Base-by-base conservation (phyloP, 2,329 filamentous ascomycete species). In the Apiospora malaysiana region DNA sequence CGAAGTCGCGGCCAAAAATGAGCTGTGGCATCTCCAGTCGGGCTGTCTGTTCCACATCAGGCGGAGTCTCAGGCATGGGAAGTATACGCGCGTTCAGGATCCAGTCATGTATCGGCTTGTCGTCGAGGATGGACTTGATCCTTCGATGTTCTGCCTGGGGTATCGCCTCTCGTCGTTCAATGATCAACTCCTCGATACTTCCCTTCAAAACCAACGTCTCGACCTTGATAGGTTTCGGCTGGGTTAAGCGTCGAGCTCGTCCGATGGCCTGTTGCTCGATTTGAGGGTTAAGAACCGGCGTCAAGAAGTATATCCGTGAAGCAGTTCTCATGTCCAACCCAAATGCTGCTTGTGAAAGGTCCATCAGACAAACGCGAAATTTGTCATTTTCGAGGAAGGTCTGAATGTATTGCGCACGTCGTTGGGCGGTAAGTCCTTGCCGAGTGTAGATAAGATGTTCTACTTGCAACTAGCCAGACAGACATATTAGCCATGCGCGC, bases 241-340 rank as follows among this genome's bases (percentile, higher is more conserved):
- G 95, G 14, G 94, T 94, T 75, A 98, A 97, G 16, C 95, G 88
- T 74, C 97, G 92, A 0, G 93, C 94, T 78, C 95, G 91, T 72
- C 97, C 97, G 73, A 98, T 94, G 0, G 95, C 95, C 80, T 98
- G 95, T 1, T 93, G 94, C 79, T 97, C 93, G 0, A 97, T 88
- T 73, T 93, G 89, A 0, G 94, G 94, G 69, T 95, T 93, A 79
- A 96, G 92, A 16, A 97, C 93, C 0, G 95, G 95, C 73, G 92
- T 95, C 70, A 97, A 88, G 73, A 98, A 98, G 81, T 94, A 97
- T 12, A 98, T 91, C 2, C 95, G 86, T 5, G 93, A 96, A 1
- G 95, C 95, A 14, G 89, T 90, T 68, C 91, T 91, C 80, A 98
- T 90, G 78, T 98, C 95, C 0, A 98, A 85, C 0, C 95, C 95